These are phyloP conservation scores for Phascolomyces articulosus DNA, from an alignment of 371 early-diverging fungal species.

Conservation along the genomic window DNA sequence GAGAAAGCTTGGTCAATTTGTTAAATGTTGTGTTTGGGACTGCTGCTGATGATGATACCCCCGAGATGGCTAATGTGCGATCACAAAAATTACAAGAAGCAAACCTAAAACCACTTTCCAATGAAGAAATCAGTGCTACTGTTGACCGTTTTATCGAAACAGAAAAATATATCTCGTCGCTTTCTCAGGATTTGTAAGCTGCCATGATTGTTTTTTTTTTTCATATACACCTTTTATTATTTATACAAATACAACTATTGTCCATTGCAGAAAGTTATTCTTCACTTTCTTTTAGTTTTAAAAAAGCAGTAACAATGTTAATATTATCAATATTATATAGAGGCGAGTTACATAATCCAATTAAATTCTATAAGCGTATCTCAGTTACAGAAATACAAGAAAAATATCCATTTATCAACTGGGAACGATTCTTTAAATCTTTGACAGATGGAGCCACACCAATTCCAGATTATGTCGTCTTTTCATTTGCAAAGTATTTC, in stretches of 20 bases:
- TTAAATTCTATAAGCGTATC: constrained; percentile 52
- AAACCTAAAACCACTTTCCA: constrained; percentile 8
- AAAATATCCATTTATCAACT: constrained; percentile 31
- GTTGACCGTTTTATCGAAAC: constrained; percentile 47
- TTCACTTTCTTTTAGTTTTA: no score
- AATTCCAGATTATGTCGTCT: constrained; percentile 10
- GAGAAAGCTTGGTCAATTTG: constrained; percentile 30
- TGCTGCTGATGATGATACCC: neutral
- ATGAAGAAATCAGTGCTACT: constrained; percentile 20
- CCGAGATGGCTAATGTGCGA: neutral
- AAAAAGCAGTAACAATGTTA: no score
- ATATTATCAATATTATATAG: constrained; percentile 21
- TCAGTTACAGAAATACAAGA: constrained; percentile 37
- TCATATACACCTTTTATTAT: no score
- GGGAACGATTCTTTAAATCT: constrained; percentile 15
- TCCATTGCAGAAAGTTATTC: no score
- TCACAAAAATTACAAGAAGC: neutral
- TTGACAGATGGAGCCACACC: neutral
- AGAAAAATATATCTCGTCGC: constrained; percentile 49
- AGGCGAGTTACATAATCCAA: constrained; percentile 51
- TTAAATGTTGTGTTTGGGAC: constrained; percentile 19
- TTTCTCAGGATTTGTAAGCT: constrained; percentile 1
- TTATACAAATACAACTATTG: no score
- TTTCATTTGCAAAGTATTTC: constrained; percentile 13
- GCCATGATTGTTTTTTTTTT: no score